Evolutionary conservation across 805 yeast species (phyloP), one percentile per base, ranked within the genome.

Genomic region (Yarrowia alimentaria): DNA sequence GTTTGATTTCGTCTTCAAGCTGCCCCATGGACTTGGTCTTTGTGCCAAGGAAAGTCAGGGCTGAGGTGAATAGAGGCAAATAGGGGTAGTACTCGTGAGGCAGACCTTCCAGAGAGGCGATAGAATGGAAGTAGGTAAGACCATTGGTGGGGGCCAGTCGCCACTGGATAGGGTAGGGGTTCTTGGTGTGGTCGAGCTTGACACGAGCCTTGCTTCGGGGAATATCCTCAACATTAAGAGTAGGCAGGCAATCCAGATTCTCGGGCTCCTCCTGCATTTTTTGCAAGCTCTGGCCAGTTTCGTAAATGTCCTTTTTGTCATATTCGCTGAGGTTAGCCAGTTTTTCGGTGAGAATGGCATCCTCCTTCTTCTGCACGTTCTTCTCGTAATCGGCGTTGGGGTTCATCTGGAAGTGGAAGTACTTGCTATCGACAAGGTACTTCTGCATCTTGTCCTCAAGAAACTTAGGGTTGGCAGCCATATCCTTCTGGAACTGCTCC

Each of bases 11-110:
- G 57, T 90, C 89, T 61, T 91, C 98, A 53, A 93, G 75, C 28
- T 81, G 83, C 17, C 87, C 85, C 77, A 86, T 86, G 0, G 83
- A 63, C 53, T 83, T 80, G 7, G 66, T 60, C 6, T 70, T 63
- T 1, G 99, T 91, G n/a, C 99, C 99, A 56, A 93, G 72, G 62
- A 82, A 87, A 3, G 95, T 84, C 54, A 93, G 69, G 38, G 95
- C 83, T 21, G 82, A 84, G 8, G 83, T 71, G 67, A 85, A 93
- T 35, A 93, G 64, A 0, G 96, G 85, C 54, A 93, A 64, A 57
- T 77, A 89, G 28, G 83, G 80, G 51, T 82, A 74, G 38, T 85
- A 70, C 5, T 79, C 78, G 3, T 67, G 57, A 10, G 95, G 91
- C 6, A 91, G 61, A 3, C 68, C 55, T 7, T 77, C 67, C 21